Percentiles rank a stretch among this genome's conserved stretches.
phyloP scores from a whole-genome alignment of 169 alveolate genomes.

The Plasmodium relictum region DNA sequence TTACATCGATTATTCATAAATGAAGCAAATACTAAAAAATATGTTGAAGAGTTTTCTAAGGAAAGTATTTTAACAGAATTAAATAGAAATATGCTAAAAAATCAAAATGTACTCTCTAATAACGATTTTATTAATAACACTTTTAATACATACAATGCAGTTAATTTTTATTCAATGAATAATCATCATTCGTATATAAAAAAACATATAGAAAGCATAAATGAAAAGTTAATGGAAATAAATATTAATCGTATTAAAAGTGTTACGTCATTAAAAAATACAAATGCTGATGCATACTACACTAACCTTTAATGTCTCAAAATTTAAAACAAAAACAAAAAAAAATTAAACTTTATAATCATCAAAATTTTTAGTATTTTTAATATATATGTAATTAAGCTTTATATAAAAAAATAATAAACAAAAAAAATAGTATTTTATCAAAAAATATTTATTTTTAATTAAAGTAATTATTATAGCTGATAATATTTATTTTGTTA shows the following conservation, averaged over 20 bases:
- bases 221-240: conserved; percentile 19
- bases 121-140: not conserved
- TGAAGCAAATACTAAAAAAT: not conserved
- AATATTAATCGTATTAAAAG: conserved; percentile 24
- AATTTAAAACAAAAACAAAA: too few species aligned
- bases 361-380: too few species aligned
- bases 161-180: not conserved
- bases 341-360: too few species aligned
- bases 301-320: not conserved
- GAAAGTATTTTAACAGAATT: conserved; percentile 3
- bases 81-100: not conserved
- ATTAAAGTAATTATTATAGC: too few species aligned
- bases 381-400: too few species aligned
- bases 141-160: not conserved
- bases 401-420: too few species aligned
- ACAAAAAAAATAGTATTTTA: too few species aligned
- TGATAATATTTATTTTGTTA: too few species aligned
- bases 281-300: not conserved
- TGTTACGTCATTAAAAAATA: conserved; percentile 4
- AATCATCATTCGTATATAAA: conserved; percentile 24
- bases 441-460: too few species aligned
- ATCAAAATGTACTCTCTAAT: not conserved
- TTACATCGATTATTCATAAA: conserved; percentile 16
- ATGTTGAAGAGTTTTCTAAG: not conserved
- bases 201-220: conserved; percentile 30